A percentile compares a stretch with the other conserved stretches of the same genome.
Evolutionary conservation across 2,329 filamentous ascomycete genomes (phyloP).

Genomic region (Cadophora sp.): DNA sequence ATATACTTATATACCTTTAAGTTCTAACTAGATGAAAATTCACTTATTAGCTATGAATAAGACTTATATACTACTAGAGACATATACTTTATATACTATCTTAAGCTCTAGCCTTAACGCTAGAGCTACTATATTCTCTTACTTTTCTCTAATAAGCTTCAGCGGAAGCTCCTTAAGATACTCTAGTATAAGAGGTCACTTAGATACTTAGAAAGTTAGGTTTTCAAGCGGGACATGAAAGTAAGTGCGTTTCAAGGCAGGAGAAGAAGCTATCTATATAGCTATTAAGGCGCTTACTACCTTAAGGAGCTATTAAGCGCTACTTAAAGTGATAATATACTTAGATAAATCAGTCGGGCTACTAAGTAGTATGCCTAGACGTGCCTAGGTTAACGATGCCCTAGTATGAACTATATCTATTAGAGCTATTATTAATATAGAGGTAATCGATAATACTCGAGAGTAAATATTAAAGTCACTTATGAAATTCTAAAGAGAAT

Average conservation of each 20-base stretch:
- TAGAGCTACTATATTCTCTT: slow-evolving; percentile 21
- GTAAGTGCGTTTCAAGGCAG: slow-evolving; percentile 15
- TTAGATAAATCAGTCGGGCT: not conserved
- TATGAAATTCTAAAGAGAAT: too few relatives aligned
- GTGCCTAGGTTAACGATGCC: not conserved
- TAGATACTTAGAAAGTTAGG: not conserved
- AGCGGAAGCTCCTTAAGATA: not conserved
- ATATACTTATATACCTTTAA: too few relatives aligned
- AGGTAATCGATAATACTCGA: slow-evolving; percentile 5
- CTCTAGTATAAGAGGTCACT: not conserved
- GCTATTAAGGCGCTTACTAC: not conserved
- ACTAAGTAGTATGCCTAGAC: not conserved
- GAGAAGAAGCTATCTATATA: slow-evolving; percentile 4
- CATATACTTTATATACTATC: slow-evolving; percentile 33
- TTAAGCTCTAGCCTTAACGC: slow-evolving; percentile 33
- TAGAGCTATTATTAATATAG: not conserved
- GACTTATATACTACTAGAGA: slow-evolving; percentile 16
- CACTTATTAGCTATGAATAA: slow-evolving; percentile 7
- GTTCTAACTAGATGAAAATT: not conserved
- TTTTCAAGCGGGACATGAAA: not conserved
- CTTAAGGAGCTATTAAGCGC: not conserved
- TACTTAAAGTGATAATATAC: not conserved
- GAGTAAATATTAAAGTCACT: too few relatives aligned
- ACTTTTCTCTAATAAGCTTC: not conserved
- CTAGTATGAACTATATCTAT: not conserved